Evolutionary conservation across 108 stramenopile species (phyloP).

Genomic region (Cyclotella sp.): DNA sequence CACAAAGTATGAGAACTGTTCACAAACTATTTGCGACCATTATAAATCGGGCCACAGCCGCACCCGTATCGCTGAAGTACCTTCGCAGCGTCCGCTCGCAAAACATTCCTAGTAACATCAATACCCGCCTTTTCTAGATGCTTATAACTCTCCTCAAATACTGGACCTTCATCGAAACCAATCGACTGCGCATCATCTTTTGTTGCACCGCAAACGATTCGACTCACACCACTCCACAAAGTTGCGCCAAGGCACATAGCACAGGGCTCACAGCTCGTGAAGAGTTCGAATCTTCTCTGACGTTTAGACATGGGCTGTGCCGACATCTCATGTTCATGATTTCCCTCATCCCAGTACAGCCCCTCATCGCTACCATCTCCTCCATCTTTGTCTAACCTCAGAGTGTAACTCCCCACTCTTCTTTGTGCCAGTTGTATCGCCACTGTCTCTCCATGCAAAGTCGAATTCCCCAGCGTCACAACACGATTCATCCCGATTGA

Average conservation of each 20-base stretch:
- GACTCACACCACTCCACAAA: constrained; percentile 84
- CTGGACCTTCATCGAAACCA: constrained; percentile 90
- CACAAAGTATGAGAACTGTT: not conserved
- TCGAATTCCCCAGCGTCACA: constrained; percentile 77
- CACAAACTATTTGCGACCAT: constrained; percentile 27
- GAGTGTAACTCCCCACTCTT: constrained; percentile 60
- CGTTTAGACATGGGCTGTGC: constrained; percentile 16
- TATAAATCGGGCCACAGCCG: constrained; percentile 71
- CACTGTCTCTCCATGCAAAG: constrained; percentile 86
- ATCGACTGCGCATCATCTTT: constrained; percentile 87
- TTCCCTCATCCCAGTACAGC: constrained; percentile 29
- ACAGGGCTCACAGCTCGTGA: constrained; percentile 88
- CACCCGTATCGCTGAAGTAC: constrained; percentile 73
- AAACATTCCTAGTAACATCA: constrained; percentile 62
- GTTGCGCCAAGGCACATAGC: constrained; percentile 86
- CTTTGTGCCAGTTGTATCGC: constrained; percentile 87
- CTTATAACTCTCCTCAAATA: constrained; percentile 76
- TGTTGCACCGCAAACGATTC: constrained; percentile 78
- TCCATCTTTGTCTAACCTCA: constrained; percentile 43
- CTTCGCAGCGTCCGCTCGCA: constrained; percentile 70
- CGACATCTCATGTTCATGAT: constrained; percentile 5
- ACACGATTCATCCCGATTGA: constrained; percentile 84
- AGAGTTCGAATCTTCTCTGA: constrained; percentile 66
- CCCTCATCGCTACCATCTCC: constrained; percentile 21
- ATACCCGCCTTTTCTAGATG: constrained; percentile 72